Conservation (phyloP, 192 early-diverging fungal species). For the Coemansia brasiliensis region DNA sequence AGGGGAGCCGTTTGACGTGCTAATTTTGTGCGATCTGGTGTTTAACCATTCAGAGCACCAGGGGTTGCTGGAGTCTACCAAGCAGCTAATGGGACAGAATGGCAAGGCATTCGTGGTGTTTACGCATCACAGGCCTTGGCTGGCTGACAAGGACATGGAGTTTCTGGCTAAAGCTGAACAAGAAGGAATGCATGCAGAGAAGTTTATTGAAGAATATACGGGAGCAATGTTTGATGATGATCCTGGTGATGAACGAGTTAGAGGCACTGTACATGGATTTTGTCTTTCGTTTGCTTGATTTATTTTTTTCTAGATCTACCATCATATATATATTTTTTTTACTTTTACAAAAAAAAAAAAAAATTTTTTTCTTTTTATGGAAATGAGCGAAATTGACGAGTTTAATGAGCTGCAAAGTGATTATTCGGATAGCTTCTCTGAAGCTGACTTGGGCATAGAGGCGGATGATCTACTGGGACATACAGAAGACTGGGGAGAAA, state of each 20-base stretch:
- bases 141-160: constrained; percentile 73
- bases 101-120: constrained; percentile 77
- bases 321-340: background rate
- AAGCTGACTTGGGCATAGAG: constrained; percentile 59
- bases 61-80: constrained; percentile 69
- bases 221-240: constrained; percentile 88
- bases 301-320: constrained; percentile 1
- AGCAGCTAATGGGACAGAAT: constrained; percentile 54
- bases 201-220: constrained; percentile 68
- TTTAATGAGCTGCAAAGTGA: constrained; percentile 8
- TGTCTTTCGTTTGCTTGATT: constrained; percentile 40
- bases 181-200: constrained; percentile 67
- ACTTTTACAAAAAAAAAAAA: background rate
- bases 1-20: constrained; percentile 64
- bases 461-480: constrained; percentile 77
- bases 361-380: background rate
- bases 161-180: constrained; percentile 80
- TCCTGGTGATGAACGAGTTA: constrained; percentile 71
- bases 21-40: constrained; percentile 82
- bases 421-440: constrained; percentile 16
- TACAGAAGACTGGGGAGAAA: constrained; percentile 78
- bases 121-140: constrained; percentile 81
- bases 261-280: constrained; percentile 81
- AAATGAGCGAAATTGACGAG: constrained; percentile 3
- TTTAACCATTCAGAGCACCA: constrained; percentile 90